phyloP scores from a whole-genome alignment of 179 eudicot genomes.

The Monotropa hypopitys region DNA sequence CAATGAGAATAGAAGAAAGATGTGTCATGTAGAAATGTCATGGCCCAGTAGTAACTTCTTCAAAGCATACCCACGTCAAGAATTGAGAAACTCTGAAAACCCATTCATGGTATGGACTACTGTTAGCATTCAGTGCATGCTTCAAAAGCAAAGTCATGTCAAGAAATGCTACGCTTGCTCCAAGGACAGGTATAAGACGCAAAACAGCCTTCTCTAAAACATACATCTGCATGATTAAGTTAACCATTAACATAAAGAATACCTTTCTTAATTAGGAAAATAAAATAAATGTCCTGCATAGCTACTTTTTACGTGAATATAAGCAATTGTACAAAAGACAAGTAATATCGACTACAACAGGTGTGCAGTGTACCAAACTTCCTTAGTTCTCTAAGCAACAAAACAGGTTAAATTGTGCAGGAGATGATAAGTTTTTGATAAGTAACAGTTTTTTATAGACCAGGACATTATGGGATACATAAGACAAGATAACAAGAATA shows the following conservation, averaged over 20 bases:
- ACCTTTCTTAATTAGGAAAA: background rate
- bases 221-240: slow-evolving; percentile 18
- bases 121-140: slow-evolving; percentile 11
- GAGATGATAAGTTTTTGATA: background rate
- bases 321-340: background rate
- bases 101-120: slow-evolving; percentile 34
- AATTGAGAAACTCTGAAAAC: slow-evolving; percentile 39
- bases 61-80: slow-evolving; percentile 47
- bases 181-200: slow-evolving; percentile 28
- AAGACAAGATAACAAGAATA: background rate
- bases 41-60: background rate
- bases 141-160: slow-evolving; percentile 32
- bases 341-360: background rate
- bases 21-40: background rate
- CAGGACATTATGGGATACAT: background rate
- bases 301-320: background rate
- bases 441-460: background rate
- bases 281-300: background rate
- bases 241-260: background rate
- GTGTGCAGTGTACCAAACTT: background rate
- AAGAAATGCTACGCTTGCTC: slow-evolving; percentile 32
- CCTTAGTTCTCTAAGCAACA: background rate
- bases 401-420: background rate
- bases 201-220: slow-evolving; percentile 27
- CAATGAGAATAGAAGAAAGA: slow-evolving; percentile 5